Evolutionary conservation across 2,329 filamentous ascomycete genomes (phyloP).

Genomic region (Aspergillus versicolor): DNA sequence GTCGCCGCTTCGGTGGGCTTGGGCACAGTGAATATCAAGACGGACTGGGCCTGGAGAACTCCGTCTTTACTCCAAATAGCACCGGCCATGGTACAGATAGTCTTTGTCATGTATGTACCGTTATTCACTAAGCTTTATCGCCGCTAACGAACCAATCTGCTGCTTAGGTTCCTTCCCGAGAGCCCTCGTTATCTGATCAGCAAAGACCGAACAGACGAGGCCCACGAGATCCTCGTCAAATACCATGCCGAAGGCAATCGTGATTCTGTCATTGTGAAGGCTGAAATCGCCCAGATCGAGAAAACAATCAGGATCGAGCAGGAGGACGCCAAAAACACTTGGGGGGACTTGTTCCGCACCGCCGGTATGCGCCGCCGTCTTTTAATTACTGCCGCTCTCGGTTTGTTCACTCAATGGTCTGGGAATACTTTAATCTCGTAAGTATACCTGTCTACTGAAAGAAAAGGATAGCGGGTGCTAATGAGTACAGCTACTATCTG

Average conservation of each 20-base stretch:
- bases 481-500: constrained; percentile 22
- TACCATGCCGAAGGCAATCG: constrained; percentile 56
- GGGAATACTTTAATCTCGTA: constrained; percentile 35
- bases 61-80: constrained; percentile 47
- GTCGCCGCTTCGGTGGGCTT: constrained; percentile 27
- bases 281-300: constrained; percentile 62
- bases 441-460: constrained; percentile 24
- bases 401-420: constrained; percentile 43
- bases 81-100: constrained; percentile 26
- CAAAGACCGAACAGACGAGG: constrained; percentile 28
- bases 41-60: constrained; percentile 49
- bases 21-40: constrained; percentile 33
- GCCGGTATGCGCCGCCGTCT: constrained; percentile 33
- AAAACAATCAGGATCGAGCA: constrained; percentile 57
- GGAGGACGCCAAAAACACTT: constrained; percentile 37
- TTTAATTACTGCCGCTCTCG: constrained; percentile 29
- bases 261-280: constrained; percentile 54
- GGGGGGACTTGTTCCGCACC: constrained; percentile 29
- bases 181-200: constrained; percentile 27
- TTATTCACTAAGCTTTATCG: constrained; percentile 7
- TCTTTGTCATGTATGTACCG: constrained; percentile 22
- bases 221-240: constrained; percentile 31
- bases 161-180: constrained; percentile 26
- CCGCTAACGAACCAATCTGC: not conserved
- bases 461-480: not conserved